These are phyloP conservation scores for Sugiyamaella castrensis DNA, from an alignment of 1,139 yeast genomes.

Conservation along the genomic window DNA sequence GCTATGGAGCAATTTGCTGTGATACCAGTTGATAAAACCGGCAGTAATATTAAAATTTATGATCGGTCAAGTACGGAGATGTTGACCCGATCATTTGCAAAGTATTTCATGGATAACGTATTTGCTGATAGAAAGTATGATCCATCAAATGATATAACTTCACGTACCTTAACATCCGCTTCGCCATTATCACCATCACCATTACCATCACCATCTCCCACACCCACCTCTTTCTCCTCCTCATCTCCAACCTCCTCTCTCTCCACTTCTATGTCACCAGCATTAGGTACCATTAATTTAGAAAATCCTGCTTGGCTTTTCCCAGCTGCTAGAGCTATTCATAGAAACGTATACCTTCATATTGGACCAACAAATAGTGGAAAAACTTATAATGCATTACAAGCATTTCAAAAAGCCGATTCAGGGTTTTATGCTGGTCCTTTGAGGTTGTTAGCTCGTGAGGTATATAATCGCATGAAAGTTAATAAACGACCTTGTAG, in stretches of 20 bases:
- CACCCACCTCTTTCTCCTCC: not conserved
- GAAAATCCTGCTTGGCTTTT: conserved; percentile 74
- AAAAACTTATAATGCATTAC: conserved; percentile 82
- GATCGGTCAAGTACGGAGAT: conserved; percentile 3
- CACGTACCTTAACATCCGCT: not conserved
- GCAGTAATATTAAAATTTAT: conserved; percentile 5
- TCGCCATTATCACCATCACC: not conserved
- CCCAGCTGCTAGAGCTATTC: conserved; percentile 79
- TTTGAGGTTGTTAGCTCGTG: conserved; percentile 81
- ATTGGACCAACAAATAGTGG: conserved; percentile 98
- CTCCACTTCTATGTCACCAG: conserved; percentile 5
- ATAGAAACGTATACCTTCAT: conserved; percentile 78
- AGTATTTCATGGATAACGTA: conserved; percentile 3
- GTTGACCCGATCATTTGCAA: conserved; percentile 8
- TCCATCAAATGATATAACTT: not conserved
- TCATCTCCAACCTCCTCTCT: not conserved
- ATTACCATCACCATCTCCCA: not conserved
- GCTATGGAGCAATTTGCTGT: conserved; percentile 3
- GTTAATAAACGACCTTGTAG: conserved; percentile 68
- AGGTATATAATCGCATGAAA: conserved; percentile 78
- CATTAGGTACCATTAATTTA: conserved; percentile 18
- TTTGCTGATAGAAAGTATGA: not conserved
- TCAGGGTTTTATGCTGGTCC: conserved; percentile 98
- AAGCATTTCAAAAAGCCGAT: conserved; percentile 60
- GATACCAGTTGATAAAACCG: not conserved